Evolutionary conservation across 1,139 yeast genomes (phyloP).

Genomic region (Meyerozyma athensensis): DNA sequence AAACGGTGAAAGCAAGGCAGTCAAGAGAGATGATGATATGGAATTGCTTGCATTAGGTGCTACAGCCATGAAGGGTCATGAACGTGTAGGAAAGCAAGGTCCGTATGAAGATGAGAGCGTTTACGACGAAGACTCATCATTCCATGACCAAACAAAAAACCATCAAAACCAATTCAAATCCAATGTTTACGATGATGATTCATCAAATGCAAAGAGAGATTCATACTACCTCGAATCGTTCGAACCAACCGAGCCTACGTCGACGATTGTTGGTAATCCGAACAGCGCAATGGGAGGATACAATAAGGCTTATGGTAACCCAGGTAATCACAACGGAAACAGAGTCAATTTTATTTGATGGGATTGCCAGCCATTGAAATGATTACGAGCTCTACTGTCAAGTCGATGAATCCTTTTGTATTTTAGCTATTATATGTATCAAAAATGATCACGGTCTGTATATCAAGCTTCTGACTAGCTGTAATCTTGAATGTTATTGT

Average conservation of each 20-base stretch:
- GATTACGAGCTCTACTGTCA: not conserved
- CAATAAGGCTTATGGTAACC: conserved; percentile 13
- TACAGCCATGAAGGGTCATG: conserved; percentile 81
- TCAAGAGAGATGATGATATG: conserved; percentile 51
- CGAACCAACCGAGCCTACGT: conserved; percentile 42
- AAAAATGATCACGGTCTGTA: no score
- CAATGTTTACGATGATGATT: conserved; percentile 7
- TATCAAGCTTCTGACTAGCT: no score
- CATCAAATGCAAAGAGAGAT: conserved; percentile 23
- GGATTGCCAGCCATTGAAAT: not conserved
- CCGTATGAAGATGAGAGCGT: conserved; percentile 30
- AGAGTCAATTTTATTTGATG: conserved; percentile 1
- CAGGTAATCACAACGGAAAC: not conserved
- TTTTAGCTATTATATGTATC: conserved; percentile 1
- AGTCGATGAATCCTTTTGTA: not conserved
- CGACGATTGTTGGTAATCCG: conserved; percentile 43
- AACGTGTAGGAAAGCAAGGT: conserved; percentile 27
- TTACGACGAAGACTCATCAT: conserved; percentile 28
- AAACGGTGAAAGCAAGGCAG: conserved; percentile 19
- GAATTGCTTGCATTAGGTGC: conserved; percentile 88
- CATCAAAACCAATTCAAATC: conserved; percentile 9
- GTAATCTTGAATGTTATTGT: no score
- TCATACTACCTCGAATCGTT: conserved; percentile 27
- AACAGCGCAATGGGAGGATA: conserved; percentile 28
- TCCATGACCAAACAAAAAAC: conserved; percentile 8